Base-by-base conservation (phyloP, 2,329 filamentous ascomycete species). In the Neonectria magnoliae region DNA sequence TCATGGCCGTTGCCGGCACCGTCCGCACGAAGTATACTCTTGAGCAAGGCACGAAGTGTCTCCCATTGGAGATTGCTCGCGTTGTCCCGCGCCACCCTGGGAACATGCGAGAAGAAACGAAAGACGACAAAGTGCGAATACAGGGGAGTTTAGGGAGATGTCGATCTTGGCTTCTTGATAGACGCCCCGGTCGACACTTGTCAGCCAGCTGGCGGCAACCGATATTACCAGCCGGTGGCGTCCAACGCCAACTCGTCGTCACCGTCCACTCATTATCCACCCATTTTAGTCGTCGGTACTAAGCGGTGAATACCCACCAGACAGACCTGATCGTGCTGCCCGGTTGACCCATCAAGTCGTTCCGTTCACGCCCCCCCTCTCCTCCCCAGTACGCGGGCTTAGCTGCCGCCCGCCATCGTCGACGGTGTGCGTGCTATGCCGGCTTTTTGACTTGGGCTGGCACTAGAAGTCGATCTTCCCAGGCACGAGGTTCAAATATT, bases 391-490 rank as follows among this genome's bases (percentile, higher is more conserved):
- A 66, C 64, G 64, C 63, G 61, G 55, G 60, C 60, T 67, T 74
- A 73, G 71, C 60, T 73, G 68, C 71, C 70, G 71, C 66, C 69
- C 62, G 69, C 68, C 70, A 69, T 73, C 68, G 55, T 70, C 55
- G 62, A 67, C 68, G 64, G 71, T 54, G 64, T 59, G 64, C 47
- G 64, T 59, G 64, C 47, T 33, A 22, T 31, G 48, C 22, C 29
- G 45, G 59, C 69, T 67, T 68, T 66, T 73, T 71, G 71, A 66
- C 57, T 66, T 61, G 47, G 63, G 54, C 55, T 62, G 55, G 60
- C 64, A 64, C 70, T 71, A 70, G 61, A 66, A 71, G 71, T 65
- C 68, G 71, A 74, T 74, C 71, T 64, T 60, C 52, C 64, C 53
- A 67, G 65, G 63, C 60, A 62, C 61, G 65, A 57, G 63, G 65